Conservation (phyloP, 148 eudicot genomes). For the Silene conica region DNA sequence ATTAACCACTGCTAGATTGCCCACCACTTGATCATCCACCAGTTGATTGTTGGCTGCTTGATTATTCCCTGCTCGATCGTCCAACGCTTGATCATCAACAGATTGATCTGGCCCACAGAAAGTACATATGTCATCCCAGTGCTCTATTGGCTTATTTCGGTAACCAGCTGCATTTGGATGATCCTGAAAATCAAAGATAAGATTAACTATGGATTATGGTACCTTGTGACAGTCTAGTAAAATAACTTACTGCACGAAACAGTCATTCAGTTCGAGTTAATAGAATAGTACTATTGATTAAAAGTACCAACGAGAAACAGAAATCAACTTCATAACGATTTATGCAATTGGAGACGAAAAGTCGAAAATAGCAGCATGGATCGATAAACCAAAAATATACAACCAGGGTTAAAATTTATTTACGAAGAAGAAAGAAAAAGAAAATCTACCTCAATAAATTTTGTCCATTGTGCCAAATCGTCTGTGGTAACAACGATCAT, state of each 20-base stretch:
- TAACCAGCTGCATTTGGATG: neutral
- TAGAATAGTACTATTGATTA: no score
- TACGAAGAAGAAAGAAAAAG: no score
- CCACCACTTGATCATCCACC: neutral
- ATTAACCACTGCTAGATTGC: neutral
- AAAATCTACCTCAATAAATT: neutral
- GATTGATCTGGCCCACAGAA: neutral
- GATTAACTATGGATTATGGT: neutral
- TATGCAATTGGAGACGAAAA: no score
- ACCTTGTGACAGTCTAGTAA: no score
- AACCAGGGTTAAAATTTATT: no score
- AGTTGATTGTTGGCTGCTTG: neutral
- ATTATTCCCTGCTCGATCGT: neutral
- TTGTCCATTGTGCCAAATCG: neutral
- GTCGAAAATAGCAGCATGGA: no score
- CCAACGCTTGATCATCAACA: neutral
- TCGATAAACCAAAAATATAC: no score
- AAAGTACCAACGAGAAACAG: no score
- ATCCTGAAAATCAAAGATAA: neutral
- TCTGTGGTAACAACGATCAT: neutral
- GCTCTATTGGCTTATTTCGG: conserved; percentile 2
- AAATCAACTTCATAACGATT: no score
- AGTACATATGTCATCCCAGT: conserved; percentile 4
- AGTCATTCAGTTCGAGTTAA: no score
- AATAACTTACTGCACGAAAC: no score